These are phyloP conservation scores for Ophiostoma piceae DNA, from an alignment of 2,329 filamentous ascomycete species.

Conservation along the genomic window DNA sequence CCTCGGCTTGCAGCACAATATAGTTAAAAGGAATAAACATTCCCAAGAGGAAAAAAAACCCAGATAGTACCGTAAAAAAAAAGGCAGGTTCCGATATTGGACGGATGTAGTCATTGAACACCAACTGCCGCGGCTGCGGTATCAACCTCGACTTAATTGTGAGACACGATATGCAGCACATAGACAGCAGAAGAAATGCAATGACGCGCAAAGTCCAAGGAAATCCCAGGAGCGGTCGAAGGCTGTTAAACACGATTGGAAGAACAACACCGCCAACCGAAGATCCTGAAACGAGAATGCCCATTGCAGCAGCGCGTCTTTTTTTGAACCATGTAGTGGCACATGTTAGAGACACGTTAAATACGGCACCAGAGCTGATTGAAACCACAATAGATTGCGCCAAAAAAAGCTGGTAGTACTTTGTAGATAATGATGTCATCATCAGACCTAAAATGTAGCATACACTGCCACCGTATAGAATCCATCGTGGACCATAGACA, in stretches of 20 bases:
- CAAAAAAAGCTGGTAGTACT: slow-evolving; percentile 4
- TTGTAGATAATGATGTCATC: not conserved
- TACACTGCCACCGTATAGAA: not conserved
- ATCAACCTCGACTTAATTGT: not conserved
- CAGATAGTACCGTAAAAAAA: not conserved
- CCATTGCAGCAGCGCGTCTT: not conserved
- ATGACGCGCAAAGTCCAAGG: not conserved
- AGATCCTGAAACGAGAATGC: not conserved
- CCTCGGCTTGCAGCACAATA: slow-evolving; percentile 2
- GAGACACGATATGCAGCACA: not conserved
- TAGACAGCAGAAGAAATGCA: not conserved
- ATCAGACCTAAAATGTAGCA: slow-evolving; percentile 1
- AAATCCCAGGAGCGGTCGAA: not conserved
- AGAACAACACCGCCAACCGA: not conserved
- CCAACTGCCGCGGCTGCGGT: not conserved
- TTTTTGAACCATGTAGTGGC: not conserved
- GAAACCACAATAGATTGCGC: slow-evolving; percentile 3
- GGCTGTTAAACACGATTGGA: not conserved
- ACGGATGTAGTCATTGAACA: not conserved
- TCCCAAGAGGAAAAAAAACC: not conserved
- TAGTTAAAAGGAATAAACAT: slow-evolving; percentile 4
- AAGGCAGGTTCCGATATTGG: not conserved
- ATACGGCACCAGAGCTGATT: not conserved
- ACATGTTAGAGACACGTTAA: not conserved
- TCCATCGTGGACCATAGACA: not conserved